These are phyloP conservation scores for Kuraishia piskuri DNA, from an alignment of 805 yeast species.

Conservation along the genomic window DNA sequence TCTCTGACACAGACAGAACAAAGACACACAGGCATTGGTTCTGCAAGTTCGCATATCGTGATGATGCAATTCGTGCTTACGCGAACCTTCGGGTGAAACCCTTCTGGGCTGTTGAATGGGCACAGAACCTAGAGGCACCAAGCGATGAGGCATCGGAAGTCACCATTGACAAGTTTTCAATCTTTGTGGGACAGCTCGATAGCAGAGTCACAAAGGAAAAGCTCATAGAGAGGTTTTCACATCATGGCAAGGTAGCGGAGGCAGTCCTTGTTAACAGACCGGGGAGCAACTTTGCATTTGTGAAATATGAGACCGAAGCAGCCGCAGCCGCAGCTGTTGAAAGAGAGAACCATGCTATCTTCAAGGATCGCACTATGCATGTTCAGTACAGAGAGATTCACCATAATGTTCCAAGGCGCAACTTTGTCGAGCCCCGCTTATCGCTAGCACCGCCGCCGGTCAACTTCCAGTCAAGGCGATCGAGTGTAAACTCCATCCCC, in stretches of 20 bases:
- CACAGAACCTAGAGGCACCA: conserved; percentile 63
- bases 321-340: conserved; percentile 87
- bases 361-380: conserved; percentile 68
- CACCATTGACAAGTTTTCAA: conserved; percentile 57
- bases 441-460: conserved; percentile 77
- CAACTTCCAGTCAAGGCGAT: conserved; percentile 41
- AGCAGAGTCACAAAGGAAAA: conserved; percentile 44
- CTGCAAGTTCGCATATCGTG: conserved; percentile 69
- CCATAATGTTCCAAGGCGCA: conserved; percentile 23
- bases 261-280: conserved; percentile 46
- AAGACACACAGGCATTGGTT: conserved; percentile 46
- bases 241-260: conserved; percentile 58
- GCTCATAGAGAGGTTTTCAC: conserved; percentile 48
- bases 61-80: conserved; percentile 82
- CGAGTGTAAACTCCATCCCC: conserved; percentile 10
- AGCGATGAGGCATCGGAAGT: conserved; percentile 24
- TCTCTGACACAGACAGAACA: conserved; percentile 5
- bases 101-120: conserved; percentile 71
- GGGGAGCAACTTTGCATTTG: conserved; percentile 59
- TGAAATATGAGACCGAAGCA: conserved; percentile 51
- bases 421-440: conserved; percentile 17
- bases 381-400: conserved; percentile 73
- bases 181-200: conserved; percentile 74
- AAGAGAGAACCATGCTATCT: conserved; percentile 72
- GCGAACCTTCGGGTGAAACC: conserved; percentile 52